Base-by-base conservation (phyloP, 345 rosid genomes). In the Cardiospermum halicacabum region DNA sequence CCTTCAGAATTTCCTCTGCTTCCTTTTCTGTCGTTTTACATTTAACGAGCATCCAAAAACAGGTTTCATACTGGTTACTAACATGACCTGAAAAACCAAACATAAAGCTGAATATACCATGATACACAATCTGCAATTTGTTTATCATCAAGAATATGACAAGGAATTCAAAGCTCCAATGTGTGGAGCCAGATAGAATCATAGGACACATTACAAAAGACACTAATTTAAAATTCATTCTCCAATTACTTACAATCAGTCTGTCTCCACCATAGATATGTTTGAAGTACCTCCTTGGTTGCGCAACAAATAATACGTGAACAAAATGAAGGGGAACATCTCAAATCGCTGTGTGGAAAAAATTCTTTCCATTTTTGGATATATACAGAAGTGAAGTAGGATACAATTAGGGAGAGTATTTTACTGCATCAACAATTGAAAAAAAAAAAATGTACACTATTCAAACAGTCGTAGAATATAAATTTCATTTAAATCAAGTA, bases 241-340 rank as follows among this genome's bases (percentile, higher is more conserved):
- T 16, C 9, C 12, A 31, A 56, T 26, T 15, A 72, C 96, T 79
- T 71, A 93, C 98, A 93, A 37, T 86, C 90, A 50, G 69, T 78
- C 66, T 90, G 97, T 81, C 92, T 93, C 98, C 98, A 93, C 8
- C 85, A 81, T 53, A 92, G 87, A 79, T 84, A 89, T 26, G 79
- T 64, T 78, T 86, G 98, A 72, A 92, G 85, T 80, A 89, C 86
- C 48, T 87, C 95, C n/a, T 75, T 18, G 0, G 91, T 69, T 43
- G 96, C 92, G 80, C 98, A 89, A 22, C 61, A 68, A 49, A 85
- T 67, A 61, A 83, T 75, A 49, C 74, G 79, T 12, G 88, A 85
- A 71, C 3, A 72, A 75, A 92, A 87, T 19, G 95, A 85, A 64
- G 95, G 96, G 5, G 87, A 78, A 68, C 71, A 82, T 74, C 72